Base-by-base conservation (phyloP, 192 early-diverging fungal species). In the Gaertneriomyces semiglobifer region DNA sequence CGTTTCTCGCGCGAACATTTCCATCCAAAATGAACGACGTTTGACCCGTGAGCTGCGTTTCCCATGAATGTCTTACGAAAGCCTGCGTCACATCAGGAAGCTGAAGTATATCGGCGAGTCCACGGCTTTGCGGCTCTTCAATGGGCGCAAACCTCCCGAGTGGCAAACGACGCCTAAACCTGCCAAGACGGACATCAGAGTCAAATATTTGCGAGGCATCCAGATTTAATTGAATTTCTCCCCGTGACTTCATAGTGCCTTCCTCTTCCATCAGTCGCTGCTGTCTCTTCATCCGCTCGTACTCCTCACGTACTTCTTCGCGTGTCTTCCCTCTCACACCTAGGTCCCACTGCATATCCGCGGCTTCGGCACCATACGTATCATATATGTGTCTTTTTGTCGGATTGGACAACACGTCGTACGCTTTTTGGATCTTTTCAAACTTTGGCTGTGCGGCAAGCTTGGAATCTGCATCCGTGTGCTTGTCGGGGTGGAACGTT, bases 401-500 rank as follows among this genome's bases (percentile, higher is more conserved):
- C 12, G 79, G 75, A 54, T 84, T 71, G 70, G 70, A 76, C 6
- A 84, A 62, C 7, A 82, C 59, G 53, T 84, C 79, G 58, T 82
- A 79, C 6, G 83, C 83, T 51, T 68, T 65, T 61, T 82, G 78
- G 33, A 84, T 80, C 19, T 53, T 53, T 33, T 78, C 80, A 63
- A 84, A 84, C 60, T 74, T 69, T 1, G 16, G 10, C 63, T 81
- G 65, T 1, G 83, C 83, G 7, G 69, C 67, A 43, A 75, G 70
- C 69, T 80, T 80, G 59, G 74, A 72, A 51, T 74, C 75, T 10
- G 71, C 63, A 1, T 41, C 38, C 20, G 72, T 73, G 64, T 78
- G 83, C 57, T 84, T 84, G 72, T 84, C 83, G 4, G 83, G 83
- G 64, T 84, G 83, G 60, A 84, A 84, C 1, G 68, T 73, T 54